A percentile compares a stretch with the other conserved stretches of the same genome.
phyloP scores from a whole-genome alignment of 768 basidiomycete genomes.

The Symmetrospora coprosmae region DNA sequence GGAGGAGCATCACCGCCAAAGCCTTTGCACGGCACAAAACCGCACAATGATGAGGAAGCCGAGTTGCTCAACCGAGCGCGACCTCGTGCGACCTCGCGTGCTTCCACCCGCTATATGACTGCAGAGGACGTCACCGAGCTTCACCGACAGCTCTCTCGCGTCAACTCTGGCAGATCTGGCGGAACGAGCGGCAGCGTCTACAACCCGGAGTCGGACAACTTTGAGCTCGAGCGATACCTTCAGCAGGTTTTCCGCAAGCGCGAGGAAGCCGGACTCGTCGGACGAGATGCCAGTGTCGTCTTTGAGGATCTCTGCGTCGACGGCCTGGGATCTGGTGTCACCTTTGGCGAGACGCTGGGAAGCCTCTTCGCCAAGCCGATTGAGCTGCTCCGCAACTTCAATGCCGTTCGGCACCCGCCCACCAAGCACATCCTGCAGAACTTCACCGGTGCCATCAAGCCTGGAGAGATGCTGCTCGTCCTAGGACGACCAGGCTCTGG shows the following conservation, averaged over 20 bases:
- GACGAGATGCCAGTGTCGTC: slow-evolving; percentile 9
- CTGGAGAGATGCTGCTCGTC: slow-evolving; percentile 59
- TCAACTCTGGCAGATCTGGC: too few species aligned
- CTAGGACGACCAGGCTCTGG: slow-evolving; percentile 40
- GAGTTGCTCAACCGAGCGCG: too few species aligned
- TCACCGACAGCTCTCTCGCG: neutral
- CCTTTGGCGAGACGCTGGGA: neutral
- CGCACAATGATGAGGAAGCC: too few species aligned
- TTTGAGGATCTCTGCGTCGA: slow-evolving; percentile 21
- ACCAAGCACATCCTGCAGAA: slow-evolving; percentile 42
- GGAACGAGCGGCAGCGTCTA: neutral
- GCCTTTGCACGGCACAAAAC: too few species aligned
- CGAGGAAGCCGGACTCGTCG: neutral
- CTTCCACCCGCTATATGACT: slow-evolving; percentile 6
- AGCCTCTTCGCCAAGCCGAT: neutral
- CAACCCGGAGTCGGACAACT: slow-evolving; percentile 14
- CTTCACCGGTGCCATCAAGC: slow-evolving; percentile 52
- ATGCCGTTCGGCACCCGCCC: neutral
- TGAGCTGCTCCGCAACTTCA: neutral
- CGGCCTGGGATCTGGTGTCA: slow-evolving; percentile 14
- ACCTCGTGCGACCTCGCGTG: neutral
- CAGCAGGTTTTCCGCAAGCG: neutral
- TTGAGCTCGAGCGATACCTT: slow-evolving; percentile 24
- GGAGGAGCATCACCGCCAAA: too few species aligned
- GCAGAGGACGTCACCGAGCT: slow-evolving; percentile 5